Conservation (phyloP, 805 yeast species). For the Candida tibetensis region DNA sequence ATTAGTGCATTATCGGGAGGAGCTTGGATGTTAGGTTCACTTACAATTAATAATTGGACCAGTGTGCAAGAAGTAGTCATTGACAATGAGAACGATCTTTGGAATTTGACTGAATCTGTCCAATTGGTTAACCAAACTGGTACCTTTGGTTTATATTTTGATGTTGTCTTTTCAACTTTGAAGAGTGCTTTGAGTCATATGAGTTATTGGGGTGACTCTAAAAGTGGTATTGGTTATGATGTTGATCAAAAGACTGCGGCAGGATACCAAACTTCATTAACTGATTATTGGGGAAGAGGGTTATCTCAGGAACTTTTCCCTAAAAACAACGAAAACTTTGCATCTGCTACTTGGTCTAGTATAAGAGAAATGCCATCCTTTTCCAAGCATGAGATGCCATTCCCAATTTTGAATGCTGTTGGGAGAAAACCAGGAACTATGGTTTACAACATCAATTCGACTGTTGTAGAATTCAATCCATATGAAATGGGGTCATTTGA, state of each 20-base stretch:
- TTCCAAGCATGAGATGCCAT: conserved; percentile 39
- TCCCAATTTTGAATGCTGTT: conserved; percentile 35
- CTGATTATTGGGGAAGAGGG: conserved; percentile 81
- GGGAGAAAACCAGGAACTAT: conserved; percentile 35
- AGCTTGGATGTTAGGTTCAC: conserved; percentile 72
- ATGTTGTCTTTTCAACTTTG: conserved; percentile 22
- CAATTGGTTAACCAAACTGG: conserved; percentile 25
- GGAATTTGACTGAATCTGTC: conserved; percentile 33
- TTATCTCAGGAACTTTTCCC: conserved; percentile 64
- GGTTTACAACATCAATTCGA: conserved; percentile 32
- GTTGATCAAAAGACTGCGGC: conserved; percentile 47
- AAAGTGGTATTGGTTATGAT: conserved; percentile 48
- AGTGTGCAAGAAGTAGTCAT: conserved; percentile 56
- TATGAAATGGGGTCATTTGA: conserved; percentile 44
- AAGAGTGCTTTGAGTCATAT: conserved; percentile 27
- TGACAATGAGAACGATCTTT: conserved; percentile 29
- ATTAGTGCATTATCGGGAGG: conserved; percentile 83
- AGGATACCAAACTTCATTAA: conserved; percentile 63
- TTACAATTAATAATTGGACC: conserved; percentile 70
- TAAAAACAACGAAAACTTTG: conserved; percentile 20
- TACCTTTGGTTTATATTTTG: conserved; percentile 16
- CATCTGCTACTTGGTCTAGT: conserved; percentile 32
- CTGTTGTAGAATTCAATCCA: conserved; percentile 41
- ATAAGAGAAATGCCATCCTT: conserved; percentile 26
- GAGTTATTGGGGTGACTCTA: conserved; percentile 27